Evolutionary conservation across 2,329 filamentous ascomycete species (phyloP), one percentile per base, ranked within the genome.

Genomic region (Colletotrichum plurivorum): DNA sequence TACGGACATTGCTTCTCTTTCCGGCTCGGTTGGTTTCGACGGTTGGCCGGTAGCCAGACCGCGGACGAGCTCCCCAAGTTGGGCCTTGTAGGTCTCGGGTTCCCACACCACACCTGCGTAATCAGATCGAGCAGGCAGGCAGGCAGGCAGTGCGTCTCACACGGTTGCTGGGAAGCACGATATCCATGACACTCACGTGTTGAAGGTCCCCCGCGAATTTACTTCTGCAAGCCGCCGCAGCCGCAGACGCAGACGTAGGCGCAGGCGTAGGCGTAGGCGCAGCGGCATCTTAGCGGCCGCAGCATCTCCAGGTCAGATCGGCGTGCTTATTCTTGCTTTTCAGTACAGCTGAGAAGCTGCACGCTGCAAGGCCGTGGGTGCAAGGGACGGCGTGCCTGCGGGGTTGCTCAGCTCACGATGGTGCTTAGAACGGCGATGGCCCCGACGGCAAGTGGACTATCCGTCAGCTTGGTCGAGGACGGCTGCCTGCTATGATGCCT

Each of bases 1-100:
- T 62, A 46, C 48, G 51, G 49, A 45, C 39, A 22, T 46, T 53
- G 39, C 15, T 27, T 51, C 18, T 52, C 36, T 45, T 51, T 52
- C 48, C 41, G 16, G 13, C 41, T 22, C 12, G 43, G 25, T 45
- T 51, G 20, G 39, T 41, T 22, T 6, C 15, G 39, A 27, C 43
- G 55, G 53, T 16, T 57, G 22, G 3, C 55, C 36, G 55, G 41
- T 48, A 25, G 31, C 13, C 45, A 52, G 36, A 54, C 39, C 20
- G 12, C 48, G 41, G 53, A 8, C 9, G 45, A 46, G 41, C 43
- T 41, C 31, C 18, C 22, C 51, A 25, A 16, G 5, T 54, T 54
- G 53, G 18, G 45, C 25, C 45, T 52, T 36, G n/a, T 25, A 25
- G 41, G 36, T 43, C 36, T 22, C 18, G 22, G 31, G 36, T 41